Evolutionary conservation across 768 basidiomycete species (phyloP).

Genomic region (Tylopilus plumbeoviolaceoides): DNA sequence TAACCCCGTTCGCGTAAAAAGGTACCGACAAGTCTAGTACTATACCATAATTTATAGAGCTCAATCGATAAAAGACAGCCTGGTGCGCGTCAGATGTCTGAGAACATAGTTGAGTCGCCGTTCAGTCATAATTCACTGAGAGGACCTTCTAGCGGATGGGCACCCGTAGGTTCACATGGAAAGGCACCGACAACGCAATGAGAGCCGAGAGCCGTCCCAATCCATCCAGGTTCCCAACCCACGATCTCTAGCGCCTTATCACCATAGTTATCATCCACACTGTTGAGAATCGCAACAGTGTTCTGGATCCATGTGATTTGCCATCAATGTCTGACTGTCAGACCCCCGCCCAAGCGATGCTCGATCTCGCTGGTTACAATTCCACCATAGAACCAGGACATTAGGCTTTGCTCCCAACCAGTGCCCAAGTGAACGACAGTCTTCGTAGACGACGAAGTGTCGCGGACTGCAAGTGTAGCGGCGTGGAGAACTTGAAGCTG

Average conservation of each 20-base stretch:
- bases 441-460: slow-evolving; percentile 3
- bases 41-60: background rate
- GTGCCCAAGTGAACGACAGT: slow-evolving; percentile 5
- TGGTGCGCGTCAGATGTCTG: background rate
- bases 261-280: background rate
- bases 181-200: slow-evolving; percentile 7
- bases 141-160: slow-evolving; percentile 4
- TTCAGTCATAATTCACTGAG: slow-evolving; percentile 5
- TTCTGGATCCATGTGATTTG: slow-evolving; percentile 8
- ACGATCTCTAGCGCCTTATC: slow-evolving; percentile 10
- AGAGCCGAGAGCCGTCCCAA: slow-evolving; percentile 7
- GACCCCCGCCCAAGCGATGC: background rate
- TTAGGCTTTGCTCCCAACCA: slow-evolving; percentile 4
- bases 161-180: background rate
- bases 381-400: slow-evolving; percentile 6
- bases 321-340: slow-evolving; percentile 7
- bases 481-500: slow-evolving; percentile 39
- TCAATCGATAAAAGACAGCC: background rate
- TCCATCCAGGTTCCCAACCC: slow-evolving; percentile 13
- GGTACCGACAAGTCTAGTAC: background rate
- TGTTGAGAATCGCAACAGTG: background rate
- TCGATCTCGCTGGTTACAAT: slow-evolving; percentile 2
- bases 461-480: slow-evolving; percentile 17
- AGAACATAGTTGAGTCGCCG: slow-evolving; percentile 7
- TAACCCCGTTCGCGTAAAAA: too few species aligned